A percentile compares a stretch with the other conserved stretches of the same genome.
Evolutionary conservation across 2,329 filamentous ascomycete genomes (phyloP).

Genomic region (Celoporthe dispersa): DNA sequence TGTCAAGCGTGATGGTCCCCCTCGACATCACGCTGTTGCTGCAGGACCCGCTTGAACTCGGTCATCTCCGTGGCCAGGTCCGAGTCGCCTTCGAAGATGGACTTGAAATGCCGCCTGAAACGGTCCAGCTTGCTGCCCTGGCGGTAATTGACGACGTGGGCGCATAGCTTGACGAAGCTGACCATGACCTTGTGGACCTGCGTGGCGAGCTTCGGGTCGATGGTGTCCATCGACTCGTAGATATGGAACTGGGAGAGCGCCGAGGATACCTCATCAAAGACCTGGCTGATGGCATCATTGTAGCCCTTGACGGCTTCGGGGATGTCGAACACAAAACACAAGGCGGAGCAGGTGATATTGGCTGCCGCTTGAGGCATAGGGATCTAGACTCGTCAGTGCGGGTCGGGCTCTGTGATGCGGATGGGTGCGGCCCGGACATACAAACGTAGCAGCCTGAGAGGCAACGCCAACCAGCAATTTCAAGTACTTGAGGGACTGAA

Average conservation of each 20-base stretch:
- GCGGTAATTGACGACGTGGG: slow-evolving; percentile 37
- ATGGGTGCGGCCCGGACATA: slow-evolving; percentile 17
- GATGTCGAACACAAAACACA: slow-evolving; percentile 36
- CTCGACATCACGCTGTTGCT: slow-evolving; percentile 34
- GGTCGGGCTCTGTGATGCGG: neutral
- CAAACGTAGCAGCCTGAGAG: slow-evolving; percentile 32
- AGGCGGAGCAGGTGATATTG: slow-evolving; percentile 30
- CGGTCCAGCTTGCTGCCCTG: slow-evolving; percentile 34
- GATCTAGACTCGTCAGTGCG: slow-evolving; percentile 24
- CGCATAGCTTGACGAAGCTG: slow-evolving; percentile 37
- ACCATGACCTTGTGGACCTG: slow-evolving; percentile 33
- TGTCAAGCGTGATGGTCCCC: slow-evolving; percentile 33
- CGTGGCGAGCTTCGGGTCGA: slow-evolving; percentile 30
- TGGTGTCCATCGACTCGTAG: slow-evolving; percentile 32
- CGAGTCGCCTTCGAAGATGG: slow-evolving; percentile 33
- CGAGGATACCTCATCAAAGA: slow-evolving; percentile 33
- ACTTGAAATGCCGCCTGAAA: slow-evolving; percentile 11
- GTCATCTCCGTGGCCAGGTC: slow-evolving; percentile 32
- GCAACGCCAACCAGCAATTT: slow-evolving; percentile 34
- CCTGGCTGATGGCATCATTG: slow-evolving; percentile 32
- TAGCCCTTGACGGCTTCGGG: slow-evolving; percentile 33
- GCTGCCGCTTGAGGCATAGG: slow-evolving; percentile 32
- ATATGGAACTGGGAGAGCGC: slow-evolving; percentile 35
- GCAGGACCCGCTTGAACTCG: slow-evolving; percentile 30
- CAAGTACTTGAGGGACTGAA: slow-evolving; percentile 35